Percentiles rank a stretch among this genome's conserved stretches.
phyloP scores from a whole-genome alignment of 176 grass and related monocot genomes.

The Olyra latifolia region DNA sequence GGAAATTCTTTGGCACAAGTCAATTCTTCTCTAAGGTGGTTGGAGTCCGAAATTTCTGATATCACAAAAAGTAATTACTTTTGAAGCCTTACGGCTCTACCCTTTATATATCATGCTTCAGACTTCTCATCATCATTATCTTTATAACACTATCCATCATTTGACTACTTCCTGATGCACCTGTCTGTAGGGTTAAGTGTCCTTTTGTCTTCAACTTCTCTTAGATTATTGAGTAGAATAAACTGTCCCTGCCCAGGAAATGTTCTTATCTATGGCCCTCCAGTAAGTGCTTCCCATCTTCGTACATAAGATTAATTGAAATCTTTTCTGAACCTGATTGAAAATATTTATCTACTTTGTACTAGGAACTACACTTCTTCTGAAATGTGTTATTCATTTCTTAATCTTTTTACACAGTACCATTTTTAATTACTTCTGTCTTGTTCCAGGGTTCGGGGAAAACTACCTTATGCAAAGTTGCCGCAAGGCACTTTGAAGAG shows the following conservation, averaged over 20 bases:
- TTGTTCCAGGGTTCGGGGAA: conserved; percentile 83
- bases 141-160: not conserved
- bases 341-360: too few relatives aligned
- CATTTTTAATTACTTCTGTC: conserved; percentile 20
- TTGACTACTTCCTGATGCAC: conserved; percentile 12
- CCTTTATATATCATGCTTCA: conserved; percentile 8
- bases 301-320: too few relatives aligned
- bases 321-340: too few relatives aligned
- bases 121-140: not conserved
- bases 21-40: conserved; percentile 71
- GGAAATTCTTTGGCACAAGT: conserved; percentile 24
- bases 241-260: conserved; percentile 65
- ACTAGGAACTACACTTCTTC: not conserved
- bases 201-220: conserved; percentile 51
- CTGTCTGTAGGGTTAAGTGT: conserved; percentile 48
- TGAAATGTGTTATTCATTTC: not conserved
- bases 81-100: conserved; percentile 34
- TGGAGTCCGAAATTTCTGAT: conserved; percentile 76
- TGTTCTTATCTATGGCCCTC: conserved; percentile 78
- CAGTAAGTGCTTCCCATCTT: conserved; percentile 50
- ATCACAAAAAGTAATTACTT: conserved; percentile 58
- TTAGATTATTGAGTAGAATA: conserved; percentile 50
- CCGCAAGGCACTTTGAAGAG: conserved; percentile 74
- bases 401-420: not conserved
- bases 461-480: conserved; percentile 73